A percentile compares a stretch with the other conserved stretches of the same genome.
Evolutionary conservation across 495 filamentous ascomycete genomes (phyloP).

Genomic region (Aspergillus carlsbadensis): DNA sequence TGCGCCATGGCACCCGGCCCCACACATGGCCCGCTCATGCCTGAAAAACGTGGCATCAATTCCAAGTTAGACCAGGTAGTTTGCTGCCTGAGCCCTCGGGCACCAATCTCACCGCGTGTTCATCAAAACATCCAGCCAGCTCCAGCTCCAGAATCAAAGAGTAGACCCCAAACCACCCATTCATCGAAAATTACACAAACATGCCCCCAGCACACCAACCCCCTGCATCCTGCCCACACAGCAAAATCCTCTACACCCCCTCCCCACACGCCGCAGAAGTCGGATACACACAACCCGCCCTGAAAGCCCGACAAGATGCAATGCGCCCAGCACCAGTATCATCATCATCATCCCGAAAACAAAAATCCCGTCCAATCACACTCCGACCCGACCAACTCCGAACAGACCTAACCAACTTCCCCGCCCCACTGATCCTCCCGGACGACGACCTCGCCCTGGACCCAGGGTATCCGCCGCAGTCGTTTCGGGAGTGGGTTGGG

Average conservation of each 20-base stretch:
- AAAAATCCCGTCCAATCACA: too few species aligned
- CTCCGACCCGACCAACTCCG: not conserved
- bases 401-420: slow-evolving; percentile 39
- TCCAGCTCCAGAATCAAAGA: too few species aligned
- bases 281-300: slow-evolving; percentile 11
- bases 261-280: slow-evolving; percentile 9
- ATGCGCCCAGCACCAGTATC: not conserved
- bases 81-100: too few species aligned
- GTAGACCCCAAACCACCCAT: too few species aligned
- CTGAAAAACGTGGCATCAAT: too few species aligned
- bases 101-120: too few species aligned
- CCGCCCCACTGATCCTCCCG: slow-evolving; percentile 60
- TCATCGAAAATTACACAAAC: too few species aligned
- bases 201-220: too few species aligned
- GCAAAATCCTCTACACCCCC: not conserved
- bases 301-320: not conserved
- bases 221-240: not conserved
- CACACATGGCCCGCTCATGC: too few species aligned
- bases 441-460: slow-evolving; percentile 58
- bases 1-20: too few species aligned
- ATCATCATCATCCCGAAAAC: not conserved
- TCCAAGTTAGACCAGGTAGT: too few species aligned
- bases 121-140: too few species aligned
- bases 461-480: slow-evolving; percentile 55
- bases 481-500: slow-evolving; percentile 52